A percentile compares a stretch with the other conserved stretches of the same genome.
Evolutionary conservation across 78 protist genomes (phyloP).

Genomic region (Dictyostelium capitatum): DNA sequence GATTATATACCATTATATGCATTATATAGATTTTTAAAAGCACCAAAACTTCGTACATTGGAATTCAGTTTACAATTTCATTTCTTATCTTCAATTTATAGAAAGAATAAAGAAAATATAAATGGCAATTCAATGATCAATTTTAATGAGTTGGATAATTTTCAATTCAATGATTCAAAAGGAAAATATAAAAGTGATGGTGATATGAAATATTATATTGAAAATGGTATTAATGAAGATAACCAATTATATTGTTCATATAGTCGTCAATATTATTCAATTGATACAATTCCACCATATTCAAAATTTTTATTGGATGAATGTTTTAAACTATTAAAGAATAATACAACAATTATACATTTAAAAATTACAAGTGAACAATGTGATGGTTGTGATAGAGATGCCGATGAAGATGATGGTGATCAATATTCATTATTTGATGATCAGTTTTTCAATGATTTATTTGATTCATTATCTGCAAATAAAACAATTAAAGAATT

Average conservation of each 20-base stretch:
- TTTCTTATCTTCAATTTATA: background rate
- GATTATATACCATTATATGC: constrained; percentile 25
- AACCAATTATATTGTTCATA: constrained; percentile 18
- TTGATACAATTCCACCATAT: background rate
- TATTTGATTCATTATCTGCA: background rate
- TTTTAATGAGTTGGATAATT: constrained; percentile 13
- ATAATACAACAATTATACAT: background rate
- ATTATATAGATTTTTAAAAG: background rate
- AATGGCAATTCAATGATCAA: background rate
- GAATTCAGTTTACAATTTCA: constrained; percentile 7
- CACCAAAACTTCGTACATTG: background rate
- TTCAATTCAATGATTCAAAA: background rate
- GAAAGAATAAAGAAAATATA: background rate
- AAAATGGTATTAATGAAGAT: constrained; percentile 12
- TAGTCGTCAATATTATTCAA: background rate
- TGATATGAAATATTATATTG: background rate
- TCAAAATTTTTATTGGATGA: background rate
- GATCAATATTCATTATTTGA: background rate
- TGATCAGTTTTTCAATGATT: background rate
- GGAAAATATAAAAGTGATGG: too few relatives aligned
- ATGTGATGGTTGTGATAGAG: background rate
- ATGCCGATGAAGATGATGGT: too few relatives aligned
- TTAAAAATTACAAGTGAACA: background rate
- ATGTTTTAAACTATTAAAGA: constrained; percentile 10
- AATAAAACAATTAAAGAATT: background rate